Base-by-base conservation (phyloP, 2,329 filamentous ascomycete species). In the Leptographium flavum region DNA sequence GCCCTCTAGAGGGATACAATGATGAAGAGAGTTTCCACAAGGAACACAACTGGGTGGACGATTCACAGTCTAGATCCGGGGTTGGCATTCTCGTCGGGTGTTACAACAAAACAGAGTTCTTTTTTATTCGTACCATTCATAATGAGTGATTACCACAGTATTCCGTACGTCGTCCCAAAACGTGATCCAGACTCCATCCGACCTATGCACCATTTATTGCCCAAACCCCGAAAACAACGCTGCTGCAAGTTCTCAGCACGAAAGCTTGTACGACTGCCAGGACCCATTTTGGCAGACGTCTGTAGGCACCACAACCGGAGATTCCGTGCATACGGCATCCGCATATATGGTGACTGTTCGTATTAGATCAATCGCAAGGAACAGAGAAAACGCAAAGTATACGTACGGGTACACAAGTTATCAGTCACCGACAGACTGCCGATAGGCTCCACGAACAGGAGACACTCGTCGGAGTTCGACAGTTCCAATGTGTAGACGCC, bases 191-290 rank as follows among this genome's bases (percentile, higher is more conserved):
- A n/a, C n/a, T n/a, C 13, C 27, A 11, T 28, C 27, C 27, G 13
- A 9, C 27, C 8, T 28, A 28, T 9, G 13, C 8, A 11, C 8
- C 27, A 28, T 28, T 14, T 9, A 13, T 21, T 6, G 21, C 5
- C n/a, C 8, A 21, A 19, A 14, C n/a, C 8, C 2, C 17, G 1
- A 15, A 19, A 23, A 1, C 17, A 19, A 23, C n/a, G 11, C 15
- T 28, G 15, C 22, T 19, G 37, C 23, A 19, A 3, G 11, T 19
- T 5, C 28, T 39, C 30, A 53, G 47, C 51, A 53, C n/a, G 44
- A 36, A 37, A 53, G 37, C 42, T 41, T 45, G 46, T 48, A 53
- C 30, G 51, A 50, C 28, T 36, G 14, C 47, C 44, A 52, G n/a
- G 3, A 11, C 14, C 48, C 48, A 42, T 52, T 43, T 13, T 43